Conservation (phyloP, 208 protist species). For the Endotrypanum monterogeii region DNA sequence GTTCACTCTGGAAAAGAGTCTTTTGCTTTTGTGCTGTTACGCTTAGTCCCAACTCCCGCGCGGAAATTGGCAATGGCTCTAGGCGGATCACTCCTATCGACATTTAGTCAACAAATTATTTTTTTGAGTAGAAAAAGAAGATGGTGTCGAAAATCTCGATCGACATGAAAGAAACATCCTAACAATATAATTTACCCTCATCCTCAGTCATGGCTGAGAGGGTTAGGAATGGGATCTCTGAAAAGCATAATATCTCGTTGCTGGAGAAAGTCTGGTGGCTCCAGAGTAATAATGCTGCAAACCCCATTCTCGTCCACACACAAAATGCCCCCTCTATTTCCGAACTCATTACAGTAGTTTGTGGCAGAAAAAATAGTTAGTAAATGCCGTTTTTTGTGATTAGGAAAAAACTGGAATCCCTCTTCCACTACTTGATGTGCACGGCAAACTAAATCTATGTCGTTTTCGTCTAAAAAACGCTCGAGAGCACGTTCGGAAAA, state of each 20-base stretch:
- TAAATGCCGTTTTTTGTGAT: constrained; percentile 94
- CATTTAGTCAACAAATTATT: background rate
- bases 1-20: background rate
- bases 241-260: constrained; percentile 71
- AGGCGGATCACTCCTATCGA: no score
- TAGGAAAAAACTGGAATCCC: constrained; percentile 99
- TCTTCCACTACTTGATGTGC: constrained; percentile 99
- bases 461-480: constrained; percentile 96
- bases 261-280: constrained; percentile 79
- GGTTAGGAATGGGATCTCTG: constrained; percentile 41
- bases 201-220: constrained; percentile 16
- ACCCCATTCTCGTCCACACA: constrained; percentile 96
- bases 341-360: constrained; percentile 99
- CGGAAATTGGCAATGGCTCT: background rate
- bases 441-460: constrained; percentile 98
- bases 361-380: constrained; percentile 99
- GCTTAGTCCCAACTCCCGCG: background rate
- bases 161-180: background rate
- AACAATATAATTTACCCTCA: background rate
- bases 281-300: constrained; percentile 94
- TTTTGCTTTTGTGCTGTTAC: background rate
- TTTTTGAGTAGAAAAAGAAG: background rate
- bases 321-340: constrained; percentile 99
- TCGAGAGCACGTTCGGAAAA: constrained; percentile 97
- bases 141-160: background rate